Evolutionary conservation across 768 basidiomycete genomes (phyloP), one percentile per base, ranked within the genome.

Genomic region (Termitomyces sp.): DNA sequence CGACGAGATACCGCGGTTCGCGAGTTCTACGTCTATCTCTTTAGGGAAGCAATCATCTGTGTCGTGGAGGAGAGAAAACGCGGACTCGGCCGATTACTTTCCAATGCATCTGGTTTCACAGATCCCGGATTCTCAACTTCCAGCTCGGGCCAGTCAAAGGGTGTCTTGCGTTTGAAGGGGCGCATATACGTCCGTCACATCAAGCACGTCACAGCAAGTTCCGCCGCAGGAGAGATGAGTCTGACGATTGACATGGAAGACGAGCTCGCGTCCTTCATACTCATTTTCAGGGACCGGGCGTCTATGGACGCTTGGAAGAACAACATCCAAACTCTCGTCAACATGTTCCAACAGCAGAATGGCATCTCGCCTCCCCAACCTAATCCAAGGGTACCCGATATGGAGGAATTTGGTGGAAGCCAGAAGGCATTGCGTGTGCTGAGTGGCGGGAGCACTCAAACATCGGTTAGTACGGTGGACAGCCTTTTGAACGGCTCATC

Each of bases 161-260:
- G 90, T 42, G 91, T 93, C 17, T 82, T 99, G 34, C 85, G 94
- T 11, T 84, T 98, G 45, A 98, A 97, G 70, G 97, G 97, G 0
- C 82, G 96, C 52, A 97, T 99, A 65, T 98, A 96, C 74, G 89
- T 98, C 42, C 85, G 92, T 31, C 96, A 98, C 74, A 95, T 99
- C 74, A 89, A 89, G 66, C 87, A 89, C 57, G 90, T 99, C 57
- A 87, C 87, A 34, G 90, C 94, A 61, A 87, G 87, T 38, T 89
- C 88, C 3, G 80, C 85, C 9, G 82, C 83, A 20, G 88, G 88
- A 38, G 96, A 96, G 73, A 82, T 97, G 77, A 96, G 93, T 70
- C 81, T 98, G 63, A 97, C 96, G 5, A 96, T 99, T 69, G 90
- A 94, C 68, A 98, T 99, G 95, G 93, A 95, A 76, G 96, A 98